Evolutionary conservation across 768 basidiomycete genomes (phyloP).

Genomic region (Boletellus emodensis): DNA sequence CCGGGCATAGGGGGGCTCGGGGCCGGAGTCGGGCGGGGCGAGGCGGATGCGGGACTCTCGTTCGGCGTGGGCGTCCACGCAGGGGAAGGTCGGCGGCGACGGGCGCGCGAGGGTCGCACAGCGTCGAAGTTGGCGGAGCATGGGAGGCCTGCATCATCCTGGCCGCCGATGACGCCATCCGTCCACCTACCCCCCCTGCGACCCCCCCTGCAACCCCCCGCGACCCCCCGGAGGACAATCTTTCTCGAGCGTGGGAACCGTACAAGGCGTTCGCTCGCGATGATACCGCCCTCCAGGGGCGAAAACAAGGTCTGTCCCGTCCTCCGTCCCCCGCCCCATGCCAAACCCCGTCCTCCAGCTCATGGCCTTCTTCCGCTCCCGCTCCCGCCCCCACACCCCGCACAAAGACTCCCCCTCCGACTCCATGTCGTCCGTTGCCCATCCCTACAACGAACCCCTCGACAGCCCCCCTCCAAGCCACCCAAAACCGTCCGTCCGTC

Average conservation of each 20-base stretch:
- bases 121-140: background rate
- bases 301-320: constrained; percentile 43
- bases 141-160: background rate
- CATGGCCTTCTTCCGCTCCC: constrained; percentile 50
- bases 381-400: constrained; percentile 50
- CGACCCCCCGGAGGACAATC: background rate
- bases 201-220: constrained; percentile 4
- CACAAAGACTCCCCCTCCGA: constrained; percentile 4
- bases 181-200: background rate
- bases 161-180: background rate
- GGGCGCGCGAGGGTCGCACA: background rate
- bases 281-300: background rate
- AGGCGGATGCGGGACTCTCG: constrained; percentile 53
- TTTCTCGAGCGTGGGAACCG: too few species aligned
- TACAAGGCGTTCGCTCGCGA: background rate
- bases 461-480: constrained; percentile 21
- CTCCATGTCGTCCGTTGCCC: constrained; percentile 11
- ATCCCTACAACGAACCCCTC: constrained; percentile 3
- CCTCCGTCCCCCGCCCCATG: background rate
- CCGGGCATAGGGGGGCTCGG: constrained; percentile 79
- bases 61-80: constrained; percentile 77
- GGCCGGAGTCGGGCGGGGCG: constrained; percentile 49
- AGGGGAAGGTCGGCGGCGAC: constrained; percentile 51
- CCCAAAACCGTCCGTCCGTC: constrained; percentile 42
- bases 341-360: constrained; percentile 37